Conservation (phyloP, 2,329 filamentous ascomycete genomes). For the Zasmidium citrigriseum region DNA sequence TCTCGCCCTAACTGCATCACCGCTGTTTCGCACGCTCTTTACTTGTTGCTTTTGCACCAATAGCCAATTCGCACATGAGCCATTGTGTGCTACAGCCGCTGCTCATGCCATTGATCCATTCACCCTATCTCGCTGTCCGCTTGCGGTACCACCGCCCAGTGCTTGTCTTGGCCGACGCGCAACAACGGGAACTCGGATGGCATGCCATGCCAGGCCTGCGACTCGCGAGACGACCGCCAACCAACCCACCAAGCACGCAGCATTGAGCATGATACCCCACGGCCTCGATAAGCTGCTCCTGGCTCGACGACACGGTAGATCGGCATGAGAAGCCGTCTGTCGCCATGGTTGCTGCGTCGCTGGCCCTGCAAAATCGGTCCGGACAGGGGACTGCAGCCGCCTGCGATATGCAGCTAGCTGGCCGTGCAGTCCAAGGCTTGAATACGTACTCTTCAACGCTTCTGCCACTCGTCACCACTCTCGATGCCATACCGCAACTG, state of each 20-base stretch:
- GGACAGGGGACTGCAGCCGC: background rate
- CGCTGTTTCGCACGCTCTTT: no score
- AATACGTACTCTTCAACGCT: slow-evolving; percentile 9
- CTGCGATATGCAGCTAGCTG: slow-evolving; percentile 4
- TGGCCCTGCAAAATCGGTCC: background rate
- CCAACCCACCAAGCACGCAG: background rate
- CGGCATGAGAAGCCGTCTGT: slow-evolving; percentile 1
- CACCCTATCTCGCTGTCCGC: background rate
- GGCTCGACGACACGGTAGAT: background rate
- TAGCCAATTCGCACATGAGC: no score
- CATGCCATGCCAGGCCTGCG: background rate
- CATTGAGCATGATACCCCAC: background rate
- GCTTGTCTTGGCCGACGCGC: background rate
- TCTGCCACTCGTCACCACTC: background rate
- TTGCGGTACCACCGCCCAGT: background rate
- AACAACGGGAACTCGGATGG: background rate
- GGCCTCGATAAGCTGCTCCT: background rate
- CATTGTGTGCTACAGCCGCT: no score
- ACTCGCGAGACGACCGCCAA: background rate
- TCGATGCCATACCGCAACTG: background rate
- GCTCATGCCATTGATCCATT: background rate
- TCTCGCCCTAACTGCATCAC: background rate
- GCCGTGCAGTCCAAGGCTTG: slow-evolving; percentile 2
- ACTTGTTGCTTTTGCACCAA: no score
- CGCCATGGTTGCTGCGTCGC: background rate